A percentile compares a stretch with the other conserved stretches of the same genome.
phyloP scores from a whole-genome alignment of 768 basidiomycete species.

The Glaciozyma martinii region DNA sequence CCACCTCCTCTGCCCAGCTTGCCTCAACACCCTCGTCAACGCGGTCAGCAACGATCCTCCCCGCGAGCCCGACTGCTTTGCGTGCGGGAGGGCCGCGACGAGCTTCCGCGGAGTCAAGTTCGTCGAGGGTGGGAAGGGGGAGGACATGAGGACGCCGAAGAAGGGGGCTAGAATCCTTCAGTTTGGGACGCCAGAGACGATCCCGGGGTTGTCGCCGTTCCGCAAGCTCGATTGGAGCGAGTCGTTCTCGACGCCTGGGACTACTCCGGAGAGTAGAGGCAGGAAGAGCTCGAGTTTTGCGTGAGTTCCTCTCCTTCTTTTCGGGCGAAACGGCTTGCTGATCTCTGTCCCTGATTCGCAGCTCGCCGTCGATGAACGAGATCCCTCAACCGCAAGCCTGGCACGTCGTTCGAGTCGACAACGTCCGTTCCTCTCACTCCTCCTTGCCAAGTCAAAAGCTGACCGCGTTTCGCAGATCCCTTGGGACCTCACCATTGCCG shows the following conservation, averaged over 20 bases:
- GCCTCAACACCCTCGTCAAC: slow-evolving; percentile 5
- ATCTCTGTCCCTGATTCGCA: background rate
- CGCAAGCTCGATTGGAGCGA: background rate
- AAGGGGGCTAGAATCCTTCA: background rate
- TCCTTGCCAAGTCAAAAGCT: too few species aligned
- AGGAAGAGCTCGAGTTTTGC: background rate
- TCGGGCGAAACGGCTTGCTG: background rate
- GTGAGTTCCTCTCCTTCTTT: background rate
- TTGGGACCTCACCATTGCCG: background rate
- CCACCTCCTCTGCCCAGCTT: background rate
- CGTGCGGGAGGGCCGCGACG: background rate
- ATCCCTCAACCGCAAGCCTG: background rate
- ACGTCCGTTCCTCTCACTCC: background rate
- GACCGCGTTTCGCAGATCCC: background rate
- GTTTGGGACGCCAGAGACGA: background rate
- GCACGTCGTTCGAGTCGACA: slow-evolving; percentile 7
- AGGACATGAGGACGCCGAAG: background rate
- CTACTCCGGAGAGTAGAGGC: background rate
- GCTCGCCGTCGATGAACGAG: background rate
- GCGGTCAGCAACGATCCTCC: slow-evolving; percentile 3
- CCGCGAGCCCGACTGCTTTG: background rate
- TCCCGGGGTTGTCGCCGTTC: background rate
- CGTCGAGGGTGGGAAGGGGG: background rate
- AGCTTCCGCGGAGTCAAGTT: background rate
- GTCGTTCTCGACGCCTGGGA: background rate